Evolutionary conservation across 306 rosid species (phyloP).

Genomic region (Clitoria ternatea): DNA sequence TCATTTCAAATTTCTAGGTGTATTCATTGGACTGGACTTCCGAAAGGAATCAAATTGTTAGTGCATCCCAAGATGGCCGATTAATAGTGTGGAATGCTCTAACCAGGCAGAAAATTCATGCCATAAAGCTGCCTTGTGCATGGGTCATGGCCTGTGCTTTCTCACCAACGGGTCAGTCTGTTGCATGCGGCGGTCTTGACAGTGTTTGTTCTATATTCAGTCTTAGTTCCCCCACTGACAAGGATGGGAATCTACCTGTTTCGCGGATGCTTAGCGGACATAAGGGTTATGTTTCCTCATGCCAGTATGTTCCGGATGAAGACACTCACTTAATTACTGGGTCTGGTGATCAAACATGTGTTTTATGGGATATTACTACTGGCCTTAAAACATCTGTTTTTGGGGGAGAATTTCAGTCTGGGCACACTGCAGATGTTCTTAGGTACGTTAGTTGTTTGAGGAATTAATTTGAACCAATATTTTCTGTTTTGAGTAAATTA

Average conservation of each 20-base stretch:
- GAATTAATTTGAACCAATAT: background rate
- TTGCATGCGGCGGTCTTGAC: constrained; percentile 90
- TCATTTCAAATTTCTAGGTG: constrained; percentile 44
- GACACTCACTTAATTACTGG: constrained; percentile 77
- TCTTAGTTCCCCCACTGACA: constrained; percentile 64
- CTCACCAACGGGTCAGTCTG: constrained; percentile 79
- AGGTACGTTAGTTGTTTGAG: constrained; percentile 47
- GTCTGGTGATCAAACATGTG: constrained; percentile 89
- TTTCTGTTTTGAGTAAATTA: background rate
- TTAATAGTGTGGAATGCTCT: constrained; percentile 91
- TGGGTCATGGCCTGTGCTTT: constrained; percentile 94
- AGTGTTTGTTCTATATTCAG: constrained; percentile 85
- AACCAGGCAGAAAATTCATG: constrained; percentile 86
- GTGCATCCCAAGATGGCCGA: constrained; percentile 89
- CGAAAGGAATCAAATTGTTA: constrained; percentile 78
- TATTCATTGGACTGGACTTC: constrained; percentile 87
- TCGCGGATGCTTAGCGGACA: constrained; percentile 77
- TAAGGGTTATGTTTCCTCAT: constrained; percentile 77
- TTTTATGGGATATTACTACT: constrained; percentile 82
- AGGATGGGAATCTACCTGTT: constrained; percentile 60
- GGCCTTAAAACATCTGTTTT: constrained; percentile 88
- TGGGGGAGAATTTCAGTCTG: constrained; percentile 93
- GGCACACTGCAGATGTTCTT: constrained; percentile 74
- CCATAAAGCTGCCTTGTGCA: constrained; percentile 81
- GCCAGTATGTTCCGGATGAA: constrained; percentile 87